Base-by-base conservation (phyloP, 78 protist species). In the Trichosphaerium sp. region DNA sequence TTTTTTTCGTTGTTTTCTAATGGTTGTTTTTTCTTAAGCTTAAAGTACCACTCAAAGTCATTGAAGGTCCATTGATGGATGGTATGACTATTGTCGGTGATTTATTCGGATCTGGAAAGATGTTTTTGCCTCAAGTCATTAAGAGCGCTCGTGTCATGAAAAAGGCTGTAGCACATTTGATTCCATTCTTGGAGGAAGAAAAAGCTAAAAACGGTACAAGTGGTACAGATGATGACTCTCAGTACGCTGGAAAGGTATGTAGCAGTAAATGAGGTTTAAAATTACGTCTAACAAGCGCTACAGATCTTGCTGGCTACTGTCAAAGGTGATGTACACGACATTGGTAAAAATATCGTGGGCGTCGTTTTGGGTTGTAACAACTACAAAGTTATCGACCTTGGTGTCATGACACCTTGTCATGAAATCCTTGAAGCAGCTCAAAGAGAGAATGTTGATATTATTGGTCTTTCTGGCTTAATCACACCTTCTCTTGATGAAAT, bases 271-370 rank as follows among this genome's bases (percentile, higher is more conserved):
- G n/a, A n/a, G n/a, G 61, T 44, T 44, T 56, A 7, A 70, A 66
- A 65, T 32, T 72, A 44, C 28, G 71, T 69, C 47, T n/a, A n/a
- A n/a, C n/a, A n/a, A n/a, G n/a, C n/a, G n/a, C n/a, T n/a, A n/a
- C n/a, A n/a, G n/a, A 60, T 93, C n/a, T 65, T 95, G 6, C 21
- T 96, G 39, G 97, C 99, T 6, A 96, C 99, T 25, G 99, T 94
- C 54, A 92, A 94, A 85, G 99, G 99, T 29, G 99, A 96, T 70
- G 99, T 96, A 18, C 99, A 96, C 80, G 99, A 96, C 71, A 96
- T 96, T 43, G 99, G 99, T 65, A 96, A 96, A 92, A 93, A 93
- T 69, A 96, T 96, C 34, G 98, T 94, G 14, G 97, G 90, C 49
- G 96, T 93, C 25, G 98, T 94, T 54, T 83, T 96, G 29, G 94